Conservation (phyloP, 2,329 filamentous ascomycete genomes). For the Mollisia scopiformis region DNA sequence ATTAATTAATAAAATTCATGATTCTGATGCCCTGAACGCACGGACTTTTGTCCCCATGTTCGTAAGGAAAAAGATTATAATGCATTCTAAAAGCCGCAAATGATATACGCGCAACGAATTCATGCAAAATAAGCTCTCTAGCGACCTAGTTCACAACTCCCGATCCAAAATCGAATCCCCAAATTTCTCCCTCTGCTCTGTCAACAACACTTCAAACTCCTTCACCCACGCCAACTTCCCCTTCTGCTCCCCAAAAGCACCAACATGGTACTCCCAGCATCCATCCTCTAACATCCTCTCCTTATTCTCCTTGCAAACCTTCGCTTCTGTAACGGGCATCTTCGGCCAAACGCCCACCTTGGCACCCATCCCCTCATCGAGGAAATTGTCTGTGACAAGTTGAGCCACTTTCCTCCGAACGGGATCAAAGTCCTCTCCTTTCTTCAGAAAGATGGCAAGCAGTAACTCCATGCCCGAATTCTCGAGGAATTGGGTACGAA, state of each 20-base stretch:
- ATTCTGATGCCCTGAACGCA: no score
- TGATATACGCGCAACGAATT: no score
- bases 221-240: slow-evolving; percentile 27
- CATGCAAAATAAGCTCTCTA: not conserved
- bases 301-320: slow-evolving; percentile 41
- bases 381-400: slow-evolving; percentile 65
- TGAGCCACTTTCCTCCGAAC: slow-evolving; percentile 58
- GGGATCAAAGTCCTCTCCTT: slow-evolving; percentile 51
- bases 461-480: slow-evolving; percentile 56
- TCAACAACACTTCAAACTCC: slow-evolving; percentile 30
- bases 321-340: slow-evolving; percentile 38
- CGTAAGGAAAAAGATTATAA: no score
- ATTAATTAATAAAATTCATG: no score
- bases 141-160: slow-evolving; percentile 21
- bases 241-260: slow-evolving; percentile 23
- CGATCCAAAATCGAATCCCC: slow-evolving; percentile 14
- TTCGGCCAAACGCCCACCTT: slow-evolving; percentile 58
- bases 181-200: slow-evolving; percentile 18
- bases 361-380: slow-evolving; percentile 68
- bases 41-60: no score
- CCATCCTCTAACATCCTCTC: slow-evolving; percentile 46
- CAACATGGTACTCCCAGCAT: slow-evolving; percentile 61
- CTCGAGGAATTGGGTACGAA: slow-evolving; percentile 59
- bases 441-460: slow-evolving; percentile 53
- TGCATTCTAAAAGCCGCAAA: no score